These are phyloP conservation scores for Xerocomus minutiporus DNA, from an alignment of 1,284 basidiomycete species.

Conservation along the genomic window DNA sequence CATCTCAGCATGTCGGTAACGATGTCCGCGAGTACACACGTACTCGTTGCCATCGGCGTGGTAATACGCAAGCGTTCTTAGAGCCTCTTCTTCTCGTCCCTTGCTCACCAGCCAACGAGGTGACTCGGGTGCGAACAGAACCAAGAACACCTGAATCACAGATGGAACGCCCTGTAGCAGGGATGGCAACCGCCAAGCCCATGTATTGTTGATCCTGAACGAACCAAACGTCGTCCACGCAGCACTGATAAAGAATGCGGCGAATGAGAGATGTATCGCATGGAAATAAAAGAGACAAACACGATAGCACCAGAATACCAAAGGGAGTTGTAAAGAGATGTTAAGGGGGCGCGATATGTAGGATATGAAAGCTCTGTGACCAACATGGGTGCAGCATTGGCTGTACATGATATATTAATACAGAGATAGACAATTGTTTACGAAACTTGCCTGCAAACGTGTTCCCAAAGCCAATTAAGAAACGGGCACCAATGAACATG, in stretches of 20 bases:
- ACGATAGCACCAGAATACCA: slow-evolving; percentile 76
- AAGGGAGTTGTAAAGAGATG: slow-evolving; percentile 71
- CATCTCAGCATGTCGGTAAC: too few species aligned
- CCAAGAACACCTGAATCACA: slow-evolving; percentile 55
- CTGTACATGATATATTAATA: too few species aligned
- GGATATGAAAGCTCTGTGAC: too few species aligned
- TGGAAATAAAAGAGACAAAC: slow-evolving; percentile 25
- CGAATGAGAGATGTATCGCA: too few species aligned
- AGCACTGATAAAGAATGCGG: slow-evolving; percentile 38
- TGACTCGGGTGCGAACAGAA: slow-evolving; percentile 66
- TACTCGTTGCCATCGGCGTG: slow-evolving; percentile 67
- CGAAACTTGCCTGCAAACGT: slow-evolving; percentile 55
- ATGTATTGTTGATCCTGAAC: slow-evolving; percentile 57
- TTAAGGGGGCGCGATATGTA: slow-evolving; percentile 42
- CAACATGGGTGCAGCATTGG: too few species aligned
- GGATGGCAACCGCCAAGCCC: slow-evolving; percentile 69
- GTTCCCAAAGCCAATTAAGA: slow-evolving; percentile 77
- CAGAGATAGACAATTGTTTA: too few species aligned
- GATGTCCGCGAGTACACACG: too few species aligned
- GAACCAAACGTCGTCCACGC: slow-evolving; percentile 77
- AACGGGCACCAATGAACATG: slow-evolving; percentile 80
- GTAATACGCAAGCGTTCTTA: slow-evolving; percentile 66
- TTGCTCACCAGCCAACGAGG: slow-evolving; percentile 69
- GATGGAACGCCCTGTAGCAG: slow-evolving; percentile 63
- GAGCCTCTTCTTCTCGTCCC: slow-evolving; percentile 58